phyloP scores from a whole-genome alignment of 2,329 filamentous ascomycete species.

The Colletotrichum sp. region DNA sequence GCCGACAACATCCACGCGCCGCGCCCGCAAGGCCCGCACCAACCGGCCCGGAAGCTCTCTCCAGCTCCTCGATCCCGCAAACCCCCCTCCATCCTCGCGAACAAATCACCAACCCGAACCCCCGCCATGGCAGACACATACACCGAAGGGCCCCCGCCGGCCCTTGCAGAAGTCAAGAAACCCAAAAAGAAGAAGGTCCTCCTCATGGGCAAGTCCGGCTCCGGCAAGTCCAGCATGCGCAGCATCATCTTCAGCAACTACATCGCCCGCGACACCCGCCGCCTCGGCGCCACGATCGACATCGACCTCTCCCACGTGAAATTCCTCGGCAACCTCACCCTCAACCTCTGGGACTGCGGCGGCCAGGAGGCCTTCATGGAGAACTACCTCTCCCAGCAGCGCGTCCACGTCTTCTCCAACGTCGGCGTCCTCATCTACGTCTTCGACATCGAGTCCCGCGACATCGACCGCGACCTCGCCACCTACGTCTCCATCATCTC shows the following conservation, averaged over 20 bases:
- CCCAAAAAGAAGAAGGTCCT: slow-evolving; percentile 87
- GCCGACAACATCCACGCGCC: neutral
- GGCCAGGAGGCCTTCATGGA: slow-evolving; percentile 99
- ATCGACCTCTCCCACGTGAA: slow-evolving; percentile 98
- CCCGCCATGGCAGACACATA: slow-evolving; percentile 7
- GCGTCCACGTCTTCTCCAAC: slow-evolving; percentile 94
- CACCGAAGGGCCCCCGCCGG: neutral
- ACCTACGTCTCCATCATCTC: slow-evolving; percentile 92
- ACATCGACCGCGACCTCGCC: slow-evolving; percentile 90
- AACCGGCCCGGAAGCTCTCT: neutral
- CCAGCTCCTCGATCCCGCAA: neutral
- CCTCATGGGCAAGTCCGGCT: slow-evolving; percentile 94
- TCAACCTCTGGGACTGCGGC: slow-evolving; percentile 99
- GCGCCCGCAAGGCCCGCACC: neutral
- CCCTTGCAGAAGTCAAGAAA: slow-evolving; percentile 60
- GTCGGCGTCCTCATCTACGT: slow-evolving; percentile 98
- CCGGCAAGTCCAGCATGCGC: slow-evolving; percentile 97
- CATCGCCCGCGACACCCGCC: slow-evolving; percentile 91
- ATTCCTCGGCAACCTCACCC: slow-evolving; percentile 95
- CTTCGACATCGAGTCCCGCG: slow-evolving; percentile 96
- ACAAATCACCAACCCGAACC: neutral
- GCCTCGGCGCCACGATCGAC: slow-evolving; percentile 95
- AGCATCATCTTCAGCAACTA: slow-evolving; percentile 99
- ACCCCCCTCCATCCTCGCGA: neutral
- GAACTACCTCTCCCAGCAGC: slow-evolving; percentile 95